A percentile compares a stretch with the other conserved stretches of the same genome.
Evolutionary conservation across 1,284 basidiomycete genomes (phyloP).

Genomic region (Heterobasidion parviporum): DNA sequence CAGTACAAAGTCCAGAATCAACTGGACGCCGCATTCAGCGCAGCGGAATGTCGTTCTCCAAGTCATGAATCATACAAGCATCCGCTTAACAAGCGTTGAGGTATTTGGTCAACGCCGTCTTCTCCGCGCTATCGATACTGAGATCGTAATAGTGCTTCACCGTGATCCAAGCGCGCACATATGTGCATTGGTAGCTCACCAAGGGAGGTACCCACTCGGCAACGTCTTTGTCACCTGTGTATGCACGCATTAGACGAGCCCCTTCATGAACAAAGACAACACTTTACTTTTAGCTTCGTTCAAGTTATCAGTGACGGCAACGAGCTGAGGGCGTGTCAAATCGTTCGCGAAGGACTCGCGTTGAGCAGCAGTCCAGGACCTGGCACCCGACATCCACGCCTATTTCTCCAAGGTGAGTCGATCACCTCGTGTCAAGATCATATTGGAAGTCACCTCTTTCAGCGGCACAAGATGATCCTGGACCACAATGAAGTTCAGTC

Average conservation of each 20-base stretch:
- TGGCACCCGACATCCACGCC: conserved; percentile 47
- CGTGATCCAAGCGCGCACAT: conserved; percentile 38
- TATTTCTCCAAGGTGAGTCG: conserved; percentile 7
- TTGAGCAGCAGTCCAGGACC: conserved; percentile 37
- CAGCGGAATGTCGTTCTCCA: not conserved
- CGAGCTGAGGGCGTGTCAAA: conserved; percentile 40
- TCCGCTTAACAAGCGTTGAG: conserved; percentile 17
- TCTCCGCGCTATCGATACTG: conserved; percentile 32
- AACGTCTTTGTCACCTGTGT: conserved; percentile 29
- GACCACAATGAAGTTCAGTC: not conserved
- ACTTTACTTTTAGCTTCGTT: conserved; percentile 29
- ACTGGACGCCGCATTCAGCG: not conserved
- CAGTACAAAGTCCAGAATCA: not conserved
- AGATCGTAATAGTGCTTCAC: conserved; percentile 43
- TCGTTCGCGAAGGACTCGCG: conserved; percentile 46
- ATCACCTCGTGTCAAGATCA: not conserved
- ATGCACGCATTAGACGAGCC: not conserved
- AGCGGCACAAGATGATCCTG: conserved; percentile 46
- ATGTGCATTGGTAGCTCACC: conserved; percentile 35
- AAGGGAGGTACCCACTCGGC: conserved; percentile 40
- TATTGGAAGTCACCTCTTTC: conserved; percentile 29
- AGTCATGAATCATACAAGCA: not conserved
- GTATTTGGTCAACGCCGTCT: conserved; percentile 19
- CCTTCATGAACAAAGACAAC: not conserved
- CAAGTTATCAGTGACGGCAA: conserved; percentile 38